These are phyloP conservation scores for Trichaptum fuscoviolaceum DNA, from an alignment of 768 basidiomycete species.

Conservation along the genomic window DNA sequence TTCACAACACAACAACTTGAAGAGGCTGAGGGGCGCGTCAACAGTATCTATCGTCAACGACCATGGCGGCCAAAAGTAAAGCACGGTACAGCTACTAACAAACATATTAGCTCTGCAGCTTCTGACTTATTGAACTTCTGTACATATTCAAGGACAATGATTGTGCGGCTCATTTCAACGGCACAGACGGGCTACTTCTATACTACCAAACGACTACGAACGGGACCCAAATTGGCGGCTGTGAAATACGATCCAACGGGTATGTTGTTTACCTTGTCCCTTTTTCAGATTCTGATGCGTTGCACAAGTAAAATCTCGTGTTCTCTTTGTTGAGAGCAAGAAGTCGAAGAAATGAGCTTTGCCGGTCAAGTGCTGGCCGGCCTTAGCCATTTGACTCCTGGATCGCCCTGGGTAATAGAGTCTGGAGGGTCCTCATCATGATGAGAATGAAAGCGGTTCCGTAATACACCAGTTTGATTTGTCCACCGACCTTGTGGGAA, in stretches of 20 bases:
- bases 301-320: slow-evolving; percentile 55
- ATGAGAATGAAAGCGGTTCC: not conserved
- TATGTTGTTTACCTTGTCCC: slow-evolving; percentile 22
- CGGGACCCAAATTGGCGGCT: slow-evolving; percentile 76
- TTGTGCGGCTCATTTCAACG: slow-evolving; percentile 85
- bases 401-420: not conserved
- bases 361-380: not conserved
- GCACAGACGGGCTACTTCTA: slow-evolving; percentile 93
- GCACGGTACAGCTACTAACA: slow-evolving; percentile 42
- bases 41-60: slow-evolving; percentile 6
- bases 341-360: slow-evolving; percentile 53
- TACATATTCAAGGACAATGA: slow-evolving; percentile 56
- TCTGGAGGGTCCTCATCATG: not conserved
- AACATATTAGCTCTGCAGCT: not conserved
- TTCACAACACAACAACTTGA: too few species aligned
- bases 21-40: not conserved
- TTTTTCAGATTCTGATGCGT: not conserved
- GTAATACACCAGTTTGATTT: not conserved
- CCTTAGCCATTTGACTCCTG: not conserved
- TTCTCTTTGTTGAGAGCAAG: slow-evolving; percentile 75
- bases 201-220: slow-evolving; percentile 69
- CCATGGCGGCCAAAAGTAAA: slow-evolving; percentile 59
- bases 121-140: not conserved
- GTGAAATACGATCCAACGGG: slow-evolving; percentile 90
- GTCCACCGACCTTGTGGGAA: not conserved